phyloP scores from a whole-genome alignment of 352 stramenopile genomes.

The Globisporangium abappressorium region DNA sequence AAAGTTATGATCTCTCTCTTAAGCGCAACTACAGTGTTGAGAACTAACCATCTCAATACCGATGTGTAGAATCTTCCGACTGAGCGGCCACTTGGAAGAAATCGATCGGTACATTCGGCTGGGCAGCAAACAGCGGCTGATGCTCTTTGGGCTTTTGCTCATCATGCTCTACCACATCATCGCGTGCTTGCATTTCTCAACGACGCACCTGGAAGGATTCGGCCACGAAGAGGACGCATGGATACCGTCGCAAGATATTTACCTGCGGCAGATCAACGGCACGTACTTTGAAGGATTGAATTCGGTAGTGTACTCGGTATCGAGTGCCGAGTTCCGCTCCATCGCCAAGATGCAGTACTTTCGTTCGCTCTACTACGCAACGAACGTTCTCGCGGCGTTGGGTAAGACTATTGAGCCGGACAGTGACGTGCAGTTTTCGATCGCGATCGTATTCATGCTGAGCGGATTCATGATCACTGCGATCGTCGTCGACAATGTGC shows the following conservation, averaged over 20 bases:
- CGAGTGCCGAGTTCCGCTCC: constrained; percentile 9
- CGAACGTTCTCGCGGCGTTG: constrained; percentile 24
- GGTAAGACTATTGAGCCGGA: constrained; percentile 32
- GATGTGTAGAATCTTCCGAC: constrained; percentile 19
- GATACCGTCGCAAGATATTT: constrained; percentile 30
- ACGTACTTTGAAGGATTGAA: constrained; percentile 14
- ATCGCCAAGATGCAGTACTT: constrained; percentile 28
- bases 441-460: constrained; percentile 39
- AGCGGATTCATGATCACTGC: constrained; percentile 42
- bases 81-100: constrained; percentile 22
- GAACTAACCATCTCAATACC: neutral
- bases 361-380: constrained; percentile 28
- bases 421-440: constrained; percentile 29
- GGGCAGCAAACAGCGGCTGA: constrained; percentile 34
- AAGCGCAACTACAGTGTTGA: neutral
- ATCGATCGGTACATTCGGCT: constrained; percentile 37
- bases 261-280: constrained; percentile 13
- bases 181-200: constrained; percentile 34
- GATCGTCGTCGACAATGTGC: constrained; percentile 40
- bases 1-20: neutral
- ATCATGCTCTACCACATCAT: constrained; percentile 54
- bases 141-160: constrained; percentile 34
- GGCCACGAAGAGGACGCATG: constrained; percentile 20
- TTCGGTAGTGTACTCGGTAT: constrained; percentile 2
- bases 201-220: constrained; percentile 31